These are phyloP conservation scores for Earliella scabrosa DNA, from an alignment of 1,284 basidiomycete genomes.

Conservation along the genomic window DNA sequence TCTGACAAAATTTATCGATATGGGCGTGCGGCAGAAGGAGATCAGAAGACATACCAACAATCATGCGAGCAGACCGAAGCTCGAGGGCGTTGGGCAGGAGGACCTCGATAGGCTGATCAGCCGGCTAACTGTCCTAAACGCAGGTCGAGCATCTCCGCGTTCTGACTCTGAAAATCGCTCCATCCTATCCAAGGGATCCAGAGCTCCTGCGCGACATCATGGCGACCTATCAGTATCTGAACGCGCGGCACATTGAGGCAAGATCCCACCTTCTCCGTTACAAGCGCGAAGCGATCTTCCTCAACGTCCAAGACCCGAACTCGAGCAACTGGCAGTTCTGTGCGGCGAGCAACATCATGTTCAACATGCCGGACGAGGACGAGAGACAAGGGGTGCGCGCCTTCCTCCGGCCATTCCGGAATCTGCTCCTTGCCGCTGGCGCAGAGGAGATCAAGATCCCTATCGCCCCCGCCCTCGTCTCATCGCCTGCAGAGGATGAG, in stretches of 20 bases:
- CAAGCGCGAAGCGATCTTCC: constrained; percentile 31
- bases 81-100: constrained; percentile 23
- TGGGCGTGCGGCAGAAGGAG: not conserved
- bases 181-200: constrained; percentile 2
- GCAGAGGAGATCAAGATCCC: constrained; percentile 32
- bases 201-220: no score
- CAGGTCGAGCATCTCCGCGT: constrained; percentile 24
- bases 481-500: constrained; percentile 22
- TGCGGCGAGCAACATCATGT: constrained; percentile 36
- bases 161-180: constrained; percentile 24
- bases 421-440: constrained; percentile 38
- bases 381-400: constrained; percentile 31
- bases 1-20: constrained; percentile 9
- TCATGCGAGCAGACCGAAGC: constrained; percentile 1
- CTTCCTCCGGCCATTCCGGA: constrained; percentile 37
- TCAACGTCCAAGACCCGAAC: constrained; percentile 42
- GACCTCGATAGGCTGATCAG: constrained; percentile 24
- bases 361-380: constrained; percentile 36
- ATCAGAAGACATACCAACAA: not conserved
- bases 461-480: constrained; percentile 6
- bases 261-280: no score
- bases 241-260: no score
- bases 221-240: no score
- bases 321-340: constrained; percentile 37
- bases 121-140: no score